Evolutionary conservation across 2,329 filamentous ascomycete species (phyloP).

Genomic region (Penicillium griseofulvum): DNA sequence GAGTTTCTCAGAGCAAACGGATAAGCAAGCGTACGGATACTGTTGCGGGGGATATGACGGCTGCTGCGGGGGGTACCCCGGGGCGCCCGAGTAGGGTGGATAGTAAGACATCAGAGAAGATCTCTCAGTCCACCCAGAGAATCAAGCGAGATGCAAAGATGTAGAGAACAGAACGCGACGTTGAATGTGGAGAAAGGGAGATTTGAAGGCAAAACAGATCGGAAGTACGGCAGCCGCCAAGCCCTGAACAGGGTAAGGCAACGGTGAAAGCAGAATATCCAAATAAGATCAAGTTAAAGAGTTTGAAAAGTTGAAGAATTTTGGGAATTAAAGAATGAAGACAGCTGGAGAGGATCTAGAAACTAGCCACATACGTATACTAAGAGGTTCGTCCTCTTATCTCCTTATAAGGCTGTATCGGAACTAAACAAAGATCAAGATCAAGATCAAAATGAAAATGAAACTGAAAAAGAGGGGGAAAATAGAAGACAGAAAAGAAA

Average conservation of each 20-base stretch:
- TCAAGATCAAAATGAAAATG: neutral
- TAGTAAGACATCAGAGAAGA: conserved; percentile 59
- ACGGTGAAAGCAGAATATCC: neutral
- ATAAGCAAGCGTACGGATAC: conserved; percentile 38
- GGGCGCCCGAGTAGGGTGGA: conserved; percentile 57
- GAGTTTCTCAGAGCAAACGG: conserved; percentile 7
- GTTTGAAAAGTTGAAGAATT: neutral
- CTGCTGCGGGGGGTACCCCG: conserved; percentile 54
- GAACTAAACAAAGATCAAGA: neutral
- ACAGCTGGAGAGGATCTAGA: neutral
- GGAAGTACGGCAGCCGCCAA: conserved; percentile 21
- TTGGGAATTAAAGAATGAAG: neutral
- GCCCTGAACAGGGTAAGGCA: neutral
- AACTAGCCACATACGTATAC: conserved; percentile 11
- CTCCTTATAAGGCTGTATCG: conserved; percentile 8
- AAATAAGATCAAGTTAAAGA: neutral
- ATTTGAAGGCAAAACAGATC: conserved; percentile 20
- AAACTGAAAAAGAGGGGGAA: neutral
- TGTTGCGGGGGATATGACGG: conserved; percentile 40
- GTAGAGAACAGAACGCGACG: conserved; percentile 7
- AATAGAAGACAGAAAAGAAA: neutral
- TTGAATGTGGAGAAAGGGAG: conserved; percentile 23
- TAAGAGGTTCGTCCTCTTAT: neutral
- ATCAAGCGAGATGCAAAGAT: conserved; percentile 9
- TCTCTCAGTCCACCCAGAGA: neutral